These are phyloP conservation scores for Emergomyces orientalis DNA, from an alignment of 2,329 filamentous ascomycete genomes.

Conservation along the genomic window DNA sequence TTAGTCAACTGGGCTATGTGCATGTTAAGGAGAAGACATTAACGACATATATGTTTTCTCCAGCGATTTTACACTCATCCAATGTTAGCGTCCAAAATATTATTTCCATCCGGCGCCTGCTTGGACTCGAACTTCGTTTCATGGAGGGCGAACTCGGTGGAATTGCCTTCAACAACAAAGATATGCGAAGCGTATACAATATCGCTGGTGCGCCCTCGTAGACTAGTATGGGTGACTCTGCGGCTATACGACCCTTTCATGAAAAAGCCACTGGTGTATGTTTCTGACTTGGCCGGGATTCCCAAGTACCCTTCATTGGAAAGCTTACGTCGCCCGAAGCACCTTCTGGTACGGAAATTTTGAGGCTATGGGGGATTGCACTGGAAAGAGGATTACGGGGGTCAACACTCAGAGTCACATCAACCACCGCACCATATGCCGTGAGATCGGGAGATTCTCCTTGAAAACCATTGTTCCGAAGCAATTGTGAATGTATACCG, in stretches of 20 bases:
- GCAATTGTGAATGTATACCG: conserved; percentile 27
- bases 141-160: conserved; percentile 17
- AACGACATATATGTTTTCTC: conserved; percentile 44
- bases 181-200: conserved; percentile 22
- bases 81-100: conserved; percentile 50
- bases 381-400: conserved; percentile 19
- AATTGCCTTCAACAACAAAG: conserved; percentile 21
- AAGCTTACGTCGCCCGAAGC: conserved; percentile 29
- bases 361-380: conserved; percentile 24
- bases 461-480: conserved; percentile 30
- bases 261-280: conserved; percentile 26
- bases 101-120: conserved; percentile 35
- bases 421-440: conserved; percentile 23
- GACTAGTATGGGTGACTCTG: conserved; percentile 19
- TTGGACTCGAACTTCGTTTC: conserved; percentile 20
- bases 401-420: conserved; percentile 22
- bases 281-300: conserved; percentile 21
- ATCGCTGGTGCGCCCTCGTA: conserved; percentile 20
- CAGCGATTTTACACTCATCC: conserved; percentile 35
- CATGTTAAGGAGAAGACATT: not conserved
- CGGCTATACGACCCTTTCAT: conserved; percentile 26
- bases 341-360: conserved; percentile 17
- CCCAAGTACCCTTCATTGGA: conserved; percentile 38
- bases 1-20: not conserved
- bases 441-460: conserved; percentile 20